Evolutionary conservation across 169 alveolate species (phyloP).

Genomic region (Cyclospora cayetanensis): DNA sequence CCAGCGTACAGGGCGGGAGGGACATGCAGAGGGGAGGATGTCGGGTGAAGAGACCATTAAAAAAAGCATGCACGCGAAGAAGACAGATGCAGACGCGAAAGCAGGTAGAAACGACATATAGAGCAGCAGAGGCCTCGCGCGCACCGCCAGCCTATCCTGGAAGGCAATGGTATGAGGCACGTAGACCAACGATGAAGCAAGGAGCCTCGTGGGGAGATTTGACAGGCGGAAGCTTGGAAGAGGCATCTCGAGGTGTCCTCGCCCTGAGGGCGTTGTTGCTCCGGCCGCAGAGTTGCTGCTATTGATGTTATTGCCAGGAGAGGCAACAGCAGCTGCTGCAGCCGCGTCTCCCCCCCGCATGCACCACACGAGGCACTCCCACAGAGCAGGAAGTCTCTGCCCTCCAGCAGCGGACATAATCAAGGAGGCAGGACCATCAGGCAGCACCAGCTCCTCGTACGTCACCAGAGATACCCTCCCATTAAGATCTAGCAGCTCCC

Average conservation of each 20-base stretch:
- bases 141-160: background rate
- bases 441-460: background rate
- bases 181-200: background rate
- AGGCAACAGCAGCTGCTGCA: constrained; percentile 24
- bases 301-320: too few species aligned
- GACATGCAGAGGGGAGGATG: background rate
- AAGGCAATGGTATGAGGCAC: constrained; percentile 5
- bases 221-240: background rate
- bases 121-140: too few species aligned
- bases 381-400: background rate
- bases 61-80: background rate
- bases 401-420: background rate
- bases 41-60: background rate
- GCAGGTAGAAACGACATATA: background rate
- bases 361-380: background rate
- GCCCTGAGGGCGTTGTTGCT: background rate
- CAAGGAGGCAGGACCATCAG: constrained; percentile 19
- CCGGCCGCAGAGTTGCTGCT: background rate
- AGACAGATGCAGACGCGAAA: background rate
- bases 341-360: constrained; percentile 25
- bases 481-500: background rate
- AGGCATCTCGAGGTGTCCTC: background rate
- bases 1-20: background rate
- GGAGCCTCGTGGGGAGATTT: background rate
- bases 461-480: background rate